A percentile compares a stretch with the other conserved stretches of the same genome.
Conservation (phyloP, 108 stramenopile species). For the Conticribra weissflogii region DNA sequence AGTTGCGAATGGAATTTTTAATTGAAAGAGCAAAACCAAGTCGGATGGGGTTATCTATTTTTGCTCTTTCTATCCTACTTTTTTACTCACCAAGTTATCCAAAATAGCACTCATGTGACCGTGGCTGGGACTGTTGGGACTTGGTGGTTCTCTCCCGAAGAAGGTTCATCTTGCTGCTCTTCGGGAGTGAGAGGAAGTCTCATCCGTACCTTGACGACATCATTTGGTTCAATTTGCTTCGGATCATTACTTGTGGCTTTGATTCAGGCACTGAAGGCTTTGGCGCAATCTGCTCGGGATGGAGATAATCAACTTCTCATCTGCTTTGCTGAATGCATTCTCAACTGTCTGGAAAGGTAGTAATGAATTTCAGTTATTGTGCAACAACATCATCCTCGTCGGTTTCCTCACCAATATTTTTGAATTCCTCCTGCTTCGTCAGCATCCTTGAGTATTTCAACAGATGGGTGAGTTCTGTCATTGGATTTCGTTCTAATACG, state of each 20-base stretch:
- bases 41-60: constrained; percentile 75
- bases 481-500: no score
- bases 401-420: constrained; percentile 30
- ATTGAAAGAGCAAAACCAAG: constrained; percentile 10
- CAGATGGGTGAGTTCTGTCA: constrained; percentile 62
- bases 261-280: constrained; percentile 68
- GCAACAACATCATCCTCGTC: no score
- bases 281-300: constrained; percentile 54
- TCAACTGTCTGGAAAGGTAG: constrained; percentile 57
- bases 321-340: constrained; percentile 71
- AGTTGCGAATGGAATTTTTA: no score
- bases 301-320: constrained; percentile 53
- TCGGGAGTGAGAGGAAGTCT: constrained; percentile 57
- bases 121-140: constrained; percentile 87
- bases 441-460: constrained; percentile 79
- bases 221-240: constrained; percentile 81
- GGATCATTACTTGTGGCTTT: constrained; percentile 79
- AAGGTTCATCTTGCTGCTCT: constrained; percentile 68
- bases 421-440: constrained; percentile 15
- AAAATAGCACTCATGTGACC: constrained; percentile 80
- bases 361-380: constrained; percentile 22
- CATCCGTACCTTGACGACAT: constrained; percentile 64
- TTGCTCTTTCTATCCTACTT: constrained; percentile 77
- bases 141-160: constrained; percentile 87
- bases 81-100: constrained; percentile 84